A percentile compares a stretch with the other conserved stretches of the same genome.
phyloP scores from a whole-genome alignment of 2,329 filamentous ascomycete species.

The Aaosphaeria pasadenensis region DNA sequence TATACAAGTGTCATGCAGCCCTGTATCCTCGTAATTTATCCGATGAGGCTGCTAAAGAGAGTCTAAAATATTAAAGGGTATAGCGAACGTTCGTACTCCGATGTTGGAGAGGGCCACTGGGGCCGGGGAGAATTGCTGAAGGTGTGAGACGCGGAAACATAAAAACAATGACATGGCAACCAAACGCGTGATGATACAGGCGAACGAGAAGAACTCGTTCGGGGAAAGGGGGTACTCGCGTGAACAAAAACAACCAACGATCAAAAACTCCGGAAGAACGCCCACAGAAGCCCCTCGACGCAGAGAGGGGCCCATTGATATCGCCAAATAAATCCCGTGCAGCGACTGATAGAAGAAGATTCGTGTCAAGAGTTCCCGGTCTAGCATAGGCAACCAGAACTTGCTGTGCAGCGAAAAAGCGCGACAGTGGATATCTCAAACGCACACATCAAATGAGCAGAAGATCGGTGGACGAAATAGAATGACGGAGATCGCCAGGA shows the following conservation, averaged over 20 bases:
- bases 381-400: constrained; percentile 20
- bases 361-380: constrained; percentile 21
- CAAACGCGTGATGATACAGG: constrained; percentile 29
- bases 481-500: constrained; percentile 9
- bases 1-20: constrained; percentile 36
- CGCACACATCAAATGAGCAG: constrained; percentile 17
- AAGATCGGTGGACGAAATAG: constrained; percentile 5
- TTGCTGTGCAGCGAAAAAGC: constrained; percentile 20
- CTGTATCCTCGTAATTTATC: constrained; percentile 6
- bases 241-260: constrained; percentile 10
- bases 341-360: constrained; percentile 31
- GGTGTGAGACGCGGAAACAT: background rate
- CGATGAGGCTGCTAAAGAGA: constrained; percentile 26
- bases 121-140: background rate
- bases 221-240: constrained; percentile 20
- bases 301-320: constrained; percentile 8
- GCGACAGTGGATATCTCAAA: constrained; percentile 38
- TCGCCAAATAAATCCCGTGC: constrained; percentile 19
- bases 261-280: constrained; percentile 4
- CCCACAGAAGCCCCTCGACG: background rate
- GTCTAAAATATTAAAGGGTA: constrained; percentile 38
- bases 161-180: constrained; percentile 5
- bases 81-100: constrained; percentile 32
- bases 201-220: constrained; percentile 19
- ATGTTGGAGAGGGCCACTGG: background rate